Conservation (phyloP, 306 rosid genomes). For the Styphnolobium japonicum region DNA sequence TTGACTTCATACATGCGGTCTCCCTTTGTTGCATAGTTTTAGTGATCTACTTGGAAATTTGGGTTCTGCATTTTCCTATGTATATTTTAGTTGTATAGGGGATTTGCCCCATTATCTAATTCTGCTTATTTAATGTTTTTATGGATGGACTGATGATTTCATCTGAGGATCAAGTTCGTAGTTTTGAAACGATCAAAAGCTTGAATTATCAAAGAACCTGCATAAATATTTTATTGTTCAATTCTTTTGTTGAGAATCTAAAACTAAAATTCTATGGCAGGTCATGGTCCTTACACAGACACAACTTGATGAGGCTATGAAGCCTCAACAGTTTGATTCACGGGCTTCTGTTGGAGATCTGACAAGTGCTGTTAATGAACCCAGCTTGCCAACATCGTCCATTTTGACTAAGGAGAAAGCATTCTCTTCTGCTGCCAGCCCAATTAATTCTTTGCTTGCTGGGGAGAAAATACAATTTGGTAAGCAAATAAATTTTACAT, state of each 20-base stretch:
- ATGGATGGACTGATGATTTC: neutral
- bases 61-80: neutral
- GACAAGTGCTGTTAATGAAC: slow-evolving; percentile 41
- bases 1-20: neutral
- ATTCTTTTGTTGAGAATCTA: neutral
- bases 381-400: slow-evolving; percentile 49
- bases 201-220: neutral
- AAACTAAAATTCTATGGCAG: slow-evolving; percentile 37
- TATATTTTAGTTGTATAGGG: neutral
- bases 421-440: slow-evolving; percentile 52
- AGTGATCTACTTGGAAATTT: neutral
- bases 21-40: neutral
- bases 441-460: slow-evolving; percentile 70
- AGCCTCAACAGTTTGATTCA: slow-evolving; percentile 76
- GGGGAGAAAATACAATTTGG: slow-evolving; percentile 90
- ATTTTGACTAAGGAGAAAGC: slow-evolving; percentile 50
- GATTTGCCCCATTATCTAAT: neutral
- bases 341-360: slow-evolving; percentile 59
- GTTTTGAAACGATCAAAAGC: neutral
- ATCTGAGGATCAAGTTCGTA: neutral
- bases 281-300: slow-evolving; percentile 87
- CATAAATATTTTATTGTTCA: neutral
- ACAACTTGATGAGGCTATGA: slow-evolving; percentile 97
- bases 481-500: slow-evolving; percentile 37
- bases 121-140: neutral